Percentiles rank a stretch among this genome's conserved stretches.
These are phyloP conservation scores for Rosa multiflora DNA, from an alignment of 306 rosid genomes.

Conservation along the genomic window DNA sequence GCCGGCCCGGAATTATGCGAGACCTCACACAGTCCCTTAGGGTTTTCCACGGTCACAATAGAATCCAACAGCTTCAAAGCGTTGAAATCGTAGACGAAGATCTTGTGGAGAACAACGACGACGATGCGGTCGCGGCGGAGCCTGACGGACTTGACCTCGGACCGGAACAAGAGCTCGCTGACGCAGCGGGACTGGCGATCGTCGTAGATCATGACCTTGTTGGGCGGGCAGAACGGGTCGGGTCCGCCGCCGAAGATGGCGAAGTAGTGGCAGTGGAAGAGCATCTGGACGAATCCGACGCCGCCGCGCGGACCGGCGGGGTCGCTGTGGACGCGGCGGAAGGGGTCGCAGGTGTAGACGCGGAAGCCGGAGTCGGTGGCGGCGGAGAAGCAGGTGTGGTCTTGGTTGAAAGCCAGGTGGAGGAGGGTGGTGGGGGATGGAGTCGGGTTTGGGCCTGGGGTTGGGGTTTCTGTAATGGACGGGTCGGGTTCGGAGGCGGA, in stretches of 20 bases:
- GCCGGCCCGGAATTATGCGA: slow-evolving; percentile 48
- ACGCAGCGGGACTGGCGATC: slow-evolving; percentile 52
- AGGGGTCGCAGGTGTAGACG: slow-evolving; percentile 70
- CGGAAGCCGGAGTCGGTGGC: slow-evolving; percentile 70
- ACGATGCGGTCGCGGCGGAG: slow-evolving; percentile 60
- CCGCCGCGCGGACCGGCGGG: slow-evolving; percentile 47
- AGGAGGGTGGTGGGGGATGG: slow-evolving; percentile 29
- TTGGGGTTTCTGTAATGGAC: neutral
- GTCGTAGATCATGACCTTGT: slow-evolving; percentile 79
- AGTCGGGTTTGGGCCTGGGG: neutral
- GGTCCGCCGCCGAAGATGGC: slow-evolving; percentile 70
- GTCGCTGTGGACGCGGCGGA: slow-evolving; percentile 34
- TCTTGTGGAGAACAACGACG: slow-evolving; percentile 52
- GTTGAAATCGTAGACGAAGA: slow-evolving; percentile 50
- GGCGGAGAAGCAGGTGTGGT: slow-evolving; percentile 59
- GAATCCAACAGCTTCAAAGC: slow-evolving; percentile 56
- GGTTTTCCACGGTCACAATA: slow-evolving; percentile 62
- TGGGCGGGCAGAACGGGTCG: slow-evolving; percentile 47
- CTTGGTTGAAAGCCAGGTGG: slow-evolving; percentile 70
- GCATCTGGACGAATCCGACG: slow-evolving; percentile 60
- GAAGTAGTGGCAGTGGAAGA: slow-evolving; percentile 49
- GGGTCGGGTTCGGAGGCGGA: slow-evolving; percentile 35
- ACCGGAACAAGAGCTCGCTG: slow-evolving; percentile 60
- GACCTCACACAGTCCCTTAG: slow-evolving; percentile 72
- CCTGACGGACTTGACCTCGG: slow-evolving; percentile 61